These are phyloP conservation scores for Rosa persica DNA, from an alignment of 306 rosid species.

Conservation along the genomic window DNA sequence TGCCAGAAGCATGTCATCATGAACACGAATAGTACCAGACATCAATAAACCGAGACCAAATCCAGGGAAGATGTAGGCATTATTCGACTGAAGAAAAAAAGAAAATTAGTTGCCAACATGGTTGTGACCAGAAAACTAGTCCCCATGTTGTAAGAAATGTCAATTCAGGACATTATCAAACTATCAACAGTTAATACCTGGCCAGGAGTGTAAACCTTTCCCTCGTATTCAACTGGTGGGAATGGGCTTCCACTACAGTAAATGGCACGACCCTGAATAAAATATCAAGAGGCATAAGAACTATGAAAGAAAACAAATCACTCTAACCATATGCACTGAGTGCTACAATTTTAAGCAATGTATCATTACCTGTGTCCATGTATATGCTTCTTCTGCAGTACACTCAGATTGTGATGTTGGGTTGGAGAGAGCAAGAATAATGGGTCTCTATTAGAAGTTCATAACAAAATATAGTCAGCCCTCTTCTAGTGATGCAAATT, in stretches of 20 bases:
- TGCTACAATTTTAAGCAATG: background rate
- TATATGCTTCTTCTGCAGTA: slow-evolving; percentile 64
- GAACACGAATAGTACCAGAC: slow-evolving; percentile 91
- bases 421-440: slow-evolving; percentile 59
- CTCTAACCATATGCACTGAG: background rate
- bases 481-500: background rate
- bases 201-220: slow-evolving; percentile 73
- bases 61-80: slow-evolving; percentile 97
- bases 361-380: slow-evolving; percentile 50
- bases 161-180: slow-evolving; percentile 5
- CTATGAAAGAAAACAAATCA: slow-evolving; percentile 14
- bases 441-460: slow-evolving; percentile 44
- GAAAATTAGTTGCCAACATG: slow-evolving; percentile 17
- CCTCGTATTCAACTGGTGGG: slow-evolving; percentile 72
- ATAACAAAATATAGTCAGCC: slow-evolving; percentile 12
- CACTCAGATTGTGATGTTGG: slow-evolving; percentile 73
- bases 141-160: background rate
- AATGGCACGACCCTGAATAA: slow-evolving; percentile 72
- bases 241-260: slow-evolving; percentile 95
- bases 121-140: background rate
- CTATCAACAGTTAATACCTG: slow-evolving; percentile 54
- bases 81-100: slow-evolving; percentile 63
- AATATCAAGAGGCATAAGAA: background rate
- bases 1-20: slow-evolving; percentile 87
- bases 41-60: slow-evolving; percentile 85